Percentiles rank a stretch among this genome's conserved stretches.
phyloP scores from a whole-genome alignment of 768 basidiomycete species.

The Tylopilus sp. region DNA sequence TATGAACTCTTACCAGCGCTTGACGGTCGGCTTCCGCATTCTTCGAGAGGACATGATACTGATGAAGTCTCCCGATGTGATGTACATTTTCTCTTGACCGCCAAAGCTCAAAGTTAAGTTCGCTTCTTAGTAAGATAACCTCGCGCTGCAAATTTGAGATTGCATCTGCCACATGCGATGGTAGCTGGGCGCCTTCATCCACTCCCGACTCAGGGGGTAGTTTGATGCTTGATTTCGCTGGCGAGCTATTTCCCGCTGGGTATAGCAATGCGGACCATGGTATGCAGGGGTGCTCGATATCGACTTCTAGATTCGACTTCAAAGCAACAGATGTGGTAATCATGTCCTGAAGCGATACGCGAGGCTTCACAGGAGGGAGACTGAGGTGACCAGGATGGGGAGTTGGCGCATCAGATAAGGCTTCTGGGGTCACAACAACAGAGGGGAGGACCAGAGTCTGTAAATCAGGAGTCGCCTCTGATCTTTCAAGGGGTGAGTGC shows the following conservation, averaged over 20 bases:
- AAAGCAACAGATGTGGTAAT: constrained; percentile 67
- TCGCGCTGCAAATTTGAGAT: constrained; percentile 74
- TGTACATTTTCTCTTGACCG: constrained; percentile 75
- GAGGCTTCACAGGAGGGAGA: constrained; percentile 29
- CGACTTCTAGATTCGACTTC: constrained; percentile 65
- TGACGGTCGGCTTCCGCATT: constrained; percentile 81
- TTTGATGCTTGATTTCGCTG: constrained; percentile 16
- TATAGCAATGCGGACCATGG: constrained; percentile 52
- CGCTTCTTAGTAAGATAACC: constrained; percentile 68
- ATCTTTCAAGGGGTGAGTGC: not conserved
- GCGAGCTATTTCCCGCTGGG: constrained; percentile 29
- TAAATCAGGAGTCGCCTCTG: constrained; percentile 1
- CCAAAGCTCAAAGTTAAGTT: constrained; percentile 86
- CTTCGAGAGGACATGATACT: constrained; percentile 66
- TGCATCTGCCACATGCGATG: constrained; percentile 55
- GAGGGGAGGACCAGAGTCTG: constrained; percentile 3
- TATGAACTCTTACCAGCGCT: constrained; percentile 54
- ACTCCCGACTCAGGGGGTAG: constrained; percentile 18
- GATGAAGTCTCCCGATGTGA: constrained; percentile 78
- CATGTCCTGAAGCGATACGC: constrained; percentile 74
- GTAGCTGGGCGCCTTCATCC: constrained; percentile 26
- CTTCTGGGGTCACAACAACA: constrained; percentile 17
- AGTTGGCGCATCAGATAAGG: constrained; percentile 23
- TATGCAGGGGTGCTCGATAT: constrained; percentile 49
- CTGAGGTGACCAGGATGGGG: constrained; percentile 35